Base-by-base conservation (phyloP, 2,329 filamentous ascomycete species). In the Nothopassalora personata region DNA sequence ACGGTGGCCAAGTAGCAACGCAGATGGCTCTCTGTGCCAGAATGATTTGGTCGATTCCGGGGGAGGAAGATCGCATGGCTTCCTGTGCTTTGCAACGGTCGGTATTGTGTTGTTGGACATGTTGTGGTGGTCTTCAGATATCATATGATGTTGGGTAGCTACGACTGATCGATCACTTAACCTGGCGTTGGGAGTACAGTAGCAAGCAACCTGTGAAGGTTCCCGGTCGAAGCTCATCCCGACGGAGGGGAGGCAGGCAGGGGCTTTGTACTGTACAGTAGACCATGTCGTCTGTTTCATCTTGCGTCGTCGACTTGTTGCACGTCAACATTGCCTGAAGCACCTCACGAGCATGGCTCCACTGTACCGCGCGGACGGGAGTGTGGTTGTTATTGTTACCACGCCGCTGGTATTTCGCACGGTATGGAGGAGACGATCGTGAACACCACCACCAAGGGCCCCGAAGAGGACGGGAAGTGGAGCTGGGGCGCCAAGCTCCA, bases 21-120 rank as follows among this genome's bases (percentile, higher is more conserved):
- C 68, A 3, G 86, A 89, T 0, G 87, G 87, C 60, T 88, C 80
- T 54, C 78, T 81, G 69, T 89, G 88, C 89, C 89, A 93, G 77
- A 88, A 91, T 0, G 89, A 89, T 1, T 61, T 59, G 30, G 63
- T 69, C 5, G 68, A 70, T n/a, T 64, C 39, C 48, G 62, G 51
- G 10, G 39, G 63, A 13, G 70, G 70, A 5, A 71, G 62, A 34
- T 48, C 57, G 47, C 62, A 63, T 33, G 68, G 66, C 39, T 60
- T 34, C 18, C 62, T 60, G 15, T 63, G 60, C 46, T 49, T 60
- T 9, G 67, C 63, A 1, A 67, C 57, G 13, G 57, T 49, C 27
- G 67, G 64, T 9, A 55, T 60, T 10, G 5, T 11, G 1, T 9
- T n/a, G 7, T 9, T n/a, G 7, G 27, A 11, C 49, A 51, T 51